Conservation (phyloP, 148 eudicot species). For the Nepenthes mirabilis region DNA sequence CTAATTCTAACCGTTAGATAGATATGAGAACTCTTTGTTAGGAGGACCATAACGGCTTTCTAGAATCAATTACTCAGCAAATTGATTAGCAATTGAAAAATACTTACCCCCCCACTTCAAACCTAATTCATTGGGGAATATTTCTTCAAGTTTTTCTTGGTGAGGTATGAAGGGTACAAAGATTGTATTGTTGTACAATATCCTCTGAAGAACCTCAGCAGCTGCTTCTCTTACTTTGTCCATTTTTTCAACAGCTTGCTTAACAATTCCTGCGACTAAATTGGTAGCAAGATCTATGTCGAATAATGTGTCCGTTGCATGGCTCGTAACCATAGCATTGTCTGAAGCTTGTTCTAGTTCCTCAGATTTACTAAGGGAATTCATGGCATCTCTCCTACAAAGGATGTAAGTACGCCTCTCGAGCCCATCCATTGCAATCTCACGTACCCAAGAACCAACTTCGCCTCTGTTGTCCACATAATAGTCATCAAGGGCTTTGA, state of each 20-base stretch:
- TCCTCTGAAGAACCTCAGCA: constrained; percentile 70
- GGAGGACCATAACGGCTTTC: neutral
- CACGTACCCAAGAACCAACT: constrained; percentile 99
- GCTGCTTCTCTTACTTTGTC: constrained; percentile 84
- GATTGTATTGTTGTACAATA: constrained; percentile 42
- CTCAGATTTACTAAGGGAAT: constrained; percentile 7
- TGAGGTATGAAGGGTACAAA: constrained; percentile 59
- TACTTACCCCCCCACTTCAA: constrained; percentile 79
- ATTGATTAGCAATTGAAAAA: neutral
- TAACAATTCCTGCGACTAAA: constrained; percentile 56
- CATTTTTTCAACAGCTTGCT: constrained; percentile 94
- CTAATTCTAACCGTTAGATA: no score
- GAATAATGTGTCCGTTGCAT: constrained; percentile 25
- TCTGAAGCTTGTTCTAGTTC: constrained; percentile 12
- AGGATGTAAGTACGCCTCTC: constrained; percentile 82
- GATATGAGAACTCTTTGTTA: no score
- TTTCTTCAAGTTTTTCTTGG: constrained; percentile 48
- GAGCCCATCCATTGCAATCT: constrained; percentile 89
- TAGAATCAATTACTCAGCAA: constrained; percentile 2
- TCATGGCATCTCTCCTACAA: constrained; percentile 36
- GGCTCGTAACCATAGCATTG: constrained; percentile 6
- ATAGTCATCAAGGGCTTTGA: constrained; percentile 85
- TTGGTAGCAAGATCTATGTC: constrained; percentile 53
- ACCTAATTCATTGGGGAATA: constrained; percentile 33
- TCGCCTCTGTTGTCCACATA: constrained; percentile 96